A percentile compares a stretch with the other conserved stretches of the same genome.
These are phyloP conservation scores for Amylostereum chailletii DNA, from an alignment of 1,284 basidiomycete species.

Conservation along the genomic window DNA sequence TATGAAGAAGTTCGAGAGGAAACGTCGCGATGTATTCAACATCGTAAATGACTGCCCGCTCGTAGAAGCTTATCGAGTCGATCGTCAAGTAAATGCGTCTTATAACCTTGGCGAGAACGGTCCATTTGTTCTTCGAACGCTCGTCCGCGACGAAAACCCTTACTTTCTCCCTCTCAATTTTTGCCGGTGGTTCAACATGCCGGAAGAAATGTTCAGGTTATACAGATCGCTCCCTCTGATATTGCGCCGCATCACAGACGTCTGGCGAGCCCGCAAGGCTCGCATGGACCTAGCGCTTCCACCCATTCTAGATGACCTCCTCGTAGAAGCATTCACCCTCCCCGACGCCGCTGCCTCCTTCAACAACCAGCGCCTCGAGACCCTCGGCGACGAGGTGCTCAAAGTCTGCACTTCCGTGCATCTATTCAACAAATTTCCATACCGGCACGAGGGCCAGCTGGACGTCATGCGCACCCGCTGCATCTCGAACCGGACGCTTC, in stretches of 20 bases:
- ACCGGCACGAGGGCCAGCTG: constrained; percentile 77
- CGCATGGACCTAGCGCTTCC: constrained; percentile 49
- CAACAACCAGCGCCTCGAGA: constrained; percentile 80
- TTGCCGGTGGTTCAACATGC: constrained; percentile 43
- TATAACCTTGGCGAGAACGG: constrained; percentile 29
- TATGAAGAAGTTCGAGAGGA: constrained; percentile 41
- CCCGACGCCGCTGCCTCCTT: constrained; percentile 53
- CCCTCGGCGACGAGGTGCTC: constrained; percentile 75
- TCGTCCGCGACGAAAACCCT: neutral
- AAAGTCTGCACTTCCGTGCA: constrained; percentile 71
- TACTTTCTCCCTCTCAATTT: constrained; percentile 42
- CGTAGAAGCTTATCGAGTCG: constrained; percentile 38
- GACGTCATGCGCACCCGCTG: constrained; percentile 50
- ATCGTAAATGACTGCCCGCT: constrained; percentile 50
- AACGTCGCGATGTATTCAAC: constrained; percentile 23
- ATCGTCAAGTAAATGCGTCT: constrained; percentile 32
- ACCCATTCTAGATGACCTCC: constrained; percentile 41
- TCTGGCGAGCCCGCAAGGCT: constrained; percentile 49
- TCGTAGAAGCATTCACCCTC: constrained; percentile 67
- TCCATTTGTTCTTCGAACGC: neutral
- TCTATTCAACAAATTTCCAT: constrained; percentile 64
- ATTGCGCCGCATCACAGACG: constrained; percentile 54
- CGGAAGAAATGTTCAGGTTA: constrained; percentile 35
- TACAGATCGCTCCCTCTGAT: constrained; percentile 57
- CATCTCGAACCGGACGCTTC: constrained; percentile 62